A percentile compares a stretch with the other conserved stretches of the same genome.
Evolutionary conservation across 768 basidiomycete genomes (phyloP).

Genomic region (Mycena epipterygia): DNA sequence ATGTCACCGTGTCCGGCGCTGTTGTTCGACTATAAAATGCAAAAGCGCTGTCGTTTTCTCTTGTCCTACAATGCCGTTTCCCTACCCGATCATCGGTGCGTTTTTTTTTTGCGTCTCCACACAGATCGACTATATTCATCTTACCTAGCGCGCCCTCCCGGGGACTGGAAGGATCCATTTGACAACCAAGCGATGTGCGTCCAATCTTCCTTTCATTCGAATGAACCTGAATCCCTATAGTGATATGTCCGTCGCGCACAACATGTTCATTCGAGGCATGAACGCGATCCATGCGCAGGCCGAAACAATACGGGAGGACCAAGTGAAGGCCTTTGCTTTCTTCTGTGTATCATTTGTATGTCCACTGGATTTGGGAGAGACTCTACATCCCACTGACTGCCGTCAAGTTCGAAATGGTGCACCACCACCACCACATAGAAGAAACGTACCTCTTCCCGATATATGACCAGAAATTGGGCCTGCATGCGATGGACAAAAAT

Average conservation of each 20-base stretch:
- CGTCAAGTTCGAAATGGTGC: slow-evolving; percentile 40
- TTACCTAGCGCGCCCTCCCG: slow-evolving; percentile 37
- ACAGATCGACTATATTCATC: background rate
- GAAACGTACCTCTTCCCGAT: slow-evolving; percentile 45
- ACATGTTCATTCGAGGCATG: slow-evolving; percentile 45
- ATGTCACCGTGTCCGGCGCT: no score
- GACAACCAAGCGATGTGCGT: slow-evolving; percentile 46
- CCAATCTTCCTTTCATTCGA: background rate
- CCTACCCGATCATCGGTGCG: background rate
- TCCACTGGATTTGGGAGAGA: background rate
- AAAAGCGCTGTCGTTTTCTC: background rate
- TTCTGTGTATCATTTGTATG: slow-evolving; percentile 45
- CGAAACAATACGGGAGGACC: slow-evolving; percentile 33
- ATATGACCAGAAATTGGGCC: slow-evolving; percentile 45
- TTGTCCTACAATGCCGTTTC: background rate
- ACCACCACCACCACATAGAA: slow-evolving; percentile 48
- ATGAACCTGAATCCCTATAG: slow-evolving; percentile 24
- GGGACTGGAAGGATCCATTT: slow-evolving; percentile 44
- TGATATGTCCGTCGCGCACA: slow-evolving; percentile 48
- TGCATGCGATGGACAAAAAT: slow-evolving; percentile 38
- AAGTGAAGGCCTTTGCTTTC: slow-evolving; percentile 44
- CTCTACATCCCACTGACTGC: background rate
- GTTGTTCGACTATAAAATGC: background rate
- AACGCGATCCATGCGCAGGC: slow-evolving; percentile 47
- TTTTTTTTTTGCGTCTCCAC: background rate